phyloP scores from a whole-genome alignment of 2,329 filamentous ascomycete genomes.

The Fusarium citri region DNA sequence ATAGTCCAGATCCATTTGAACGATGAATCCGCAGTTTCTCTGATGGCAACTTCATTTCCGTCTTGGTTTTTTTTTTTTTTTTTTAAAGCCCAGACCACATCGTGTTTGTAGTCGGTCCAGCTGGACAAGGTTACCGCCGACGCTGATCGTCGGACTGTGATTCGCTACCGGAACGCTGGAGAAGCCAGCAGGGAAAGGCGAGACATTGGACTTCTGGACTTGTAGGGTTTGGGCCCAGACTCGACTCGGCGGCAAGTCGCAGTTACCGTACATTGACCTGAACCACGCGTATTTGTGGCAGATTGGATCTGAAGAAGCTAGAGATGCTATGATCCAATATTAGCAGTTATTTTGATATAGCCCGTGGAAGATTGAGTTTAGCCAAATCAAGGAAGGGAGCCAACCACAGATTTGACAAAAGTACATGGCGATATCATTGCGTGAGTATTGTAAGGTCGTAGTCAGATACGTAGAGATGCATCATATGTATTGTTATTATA shows the following conservation, averaged over 20 bases:
- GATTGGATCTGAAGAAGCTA: constrained; percentile 1
- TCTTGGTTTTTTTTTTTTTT: not conserved
- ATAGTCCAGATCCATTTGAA: not conserved
- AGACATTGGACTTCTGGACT: constrained; percentile 31
- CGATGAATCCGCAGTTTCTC: constrained; percentile 1
- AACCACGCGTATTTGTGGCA: constrained; percentile 27
- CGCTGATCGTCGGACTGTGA: constrained; percentile 40
- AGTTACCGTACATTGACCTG: constrained; percentile 20
- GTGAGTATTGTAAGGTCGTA: not conserved
- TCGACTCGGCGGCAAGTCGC: constrained; percentile 21
- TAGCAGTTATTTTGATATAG: not conserved
- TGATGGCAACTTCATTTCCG: not conserved
- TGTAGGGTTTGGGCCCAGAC: constrained; percentile 18
- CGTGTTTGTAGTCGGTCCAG: constrained; percentile 33
- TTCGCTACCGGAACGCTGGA: constrained; percentile 51
- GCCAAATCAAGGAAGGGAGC: constrained; percentile 1
- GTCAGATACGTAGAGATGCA: not conserved
- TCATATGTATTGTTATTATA: not conserved
- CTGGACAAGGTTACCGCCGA: constrained; percentile 48
- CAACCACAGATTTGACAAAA: constrained; percentile 2
- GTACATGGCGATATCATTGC: constrained; percentile 10
- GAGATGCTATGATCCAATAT: constrained; percentile 1
- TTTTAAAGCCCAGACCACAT: constrained; percentile 20
- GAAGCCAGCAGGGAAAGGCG: constrained; percentile 38
- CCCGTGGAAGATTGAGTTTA: not conserved